Evolutionary conservation across 2,329 filamentous ascomycete species (phyloP).

Genomic region (Leptographium procerum): DNA sequence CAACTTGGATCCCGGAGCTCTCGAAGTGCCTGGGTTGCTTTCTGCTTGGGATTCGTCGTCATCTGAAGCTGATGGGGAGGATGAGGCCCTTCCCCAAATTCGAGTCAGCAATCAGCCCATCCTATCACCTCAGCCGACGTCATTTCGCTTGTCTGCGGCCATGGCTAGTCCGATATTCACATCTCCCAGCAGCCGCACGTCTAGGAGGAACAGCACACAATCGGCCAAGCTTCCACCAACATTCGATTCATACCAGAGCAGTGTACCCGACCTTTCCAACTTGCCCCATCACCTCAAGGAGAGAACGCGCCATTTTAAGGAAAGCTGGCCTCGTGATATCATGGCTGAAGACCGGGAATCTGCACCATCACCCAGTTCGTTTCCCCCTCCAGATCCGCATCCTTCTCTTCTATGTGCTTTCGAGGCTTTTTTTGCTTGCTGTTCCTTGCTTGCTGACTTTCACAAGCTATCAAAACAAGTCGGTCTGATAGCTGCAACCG

Average conservation of each 20-base stretch:
- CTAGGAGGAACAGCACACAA: constrained; percentile 2
- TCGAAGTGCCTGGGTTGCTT: background rate
- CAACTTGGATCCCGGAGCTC: background rate
- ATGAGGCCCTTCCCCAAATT: background rate
- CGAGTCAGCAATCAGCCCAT: constrained; percentile 2
- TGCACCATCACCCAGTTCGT: constrained; percentile 18
- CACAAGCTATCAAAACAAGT: constrained; percentile 3
- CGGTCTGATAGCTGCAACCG: constrained; percentile 6
- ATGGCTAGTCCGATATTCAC: background rate
- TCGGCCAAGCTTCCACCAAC: background rate
- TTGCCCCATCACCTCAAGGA: constrained; percentile 5
- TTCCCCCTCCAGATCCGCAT: background rate
- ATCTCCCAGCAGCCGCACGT: background rate
- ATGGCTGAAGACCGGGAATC: constrained; percentile 1
- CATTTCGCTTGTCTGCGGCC: constrained; percentile 10
- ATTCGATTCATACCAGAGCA: background rate
- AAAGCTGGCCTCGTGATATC: constrained; percentile 4
- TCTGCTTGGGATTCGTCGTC: constrained; percentile 5
- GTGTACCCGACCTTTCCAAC: background rate
- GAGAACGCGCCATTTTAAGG: background rate
- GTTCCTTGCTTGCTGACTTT: constrained; percentile 2
- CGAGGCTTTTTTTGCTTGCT: background rate
- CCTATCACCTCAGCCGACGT: constrained; percentile 9
- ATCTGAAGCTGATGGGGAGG: background rate
- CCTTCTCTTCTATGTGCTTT: background rate